phyloP scores from a whole-genome alignment of 2,329 filamentous ascomycete genomes.

The Curvularia eragrostidis region DNA sequence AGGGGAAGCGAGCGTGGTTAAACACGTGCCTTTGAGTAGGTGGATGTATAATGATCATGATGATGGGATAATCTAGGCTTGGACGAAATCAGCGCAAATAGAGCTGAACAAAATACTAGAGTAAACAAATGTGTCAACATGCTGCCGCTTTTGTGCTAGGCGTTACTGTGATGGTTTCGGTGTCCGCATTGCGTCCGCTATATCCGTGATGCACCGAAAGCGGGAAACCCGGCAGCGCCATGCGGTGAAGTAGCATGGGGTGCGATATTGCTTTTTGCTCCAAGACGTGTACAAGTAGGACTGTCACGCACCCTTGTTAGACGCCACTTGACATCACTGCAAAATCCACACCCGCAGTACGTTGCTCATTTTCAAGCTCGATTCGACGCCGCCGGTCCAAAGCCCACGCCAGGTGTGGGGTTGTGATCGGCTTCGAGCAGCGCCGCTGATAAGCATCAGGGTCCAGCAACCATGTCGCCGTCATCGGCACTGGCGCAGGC shows the following conservation, averaged over 20 bases:
- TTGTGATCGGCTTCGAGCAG: slow-evolving; percentile 23
- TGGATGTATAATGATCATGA: slow-evolving; percentile 30
- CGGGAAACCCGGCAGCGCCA: slow-evolving; percentile 7
- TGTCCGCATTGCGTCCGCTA: slow-evolving; percentile 17
- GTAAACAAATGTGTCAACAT: slow-evolving; percentile 3
- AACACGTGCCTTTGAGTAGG: background rate
- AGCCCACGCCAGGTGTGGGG: slow-evolving; percentile 32
- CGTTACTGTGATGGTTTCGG: slow-evolving; percentile 2
- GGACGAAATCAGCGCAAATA: slow-evolving; percentile 24
- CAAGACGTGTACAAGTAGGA: slow-evolving; percentile 11
- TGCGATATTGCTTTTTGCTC: slow-evolving; percentile 10
- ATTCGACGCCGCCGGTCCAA: slow-evolving; percentile 18
- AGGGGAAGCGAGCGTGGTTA: slow-evolving; percentile 91
- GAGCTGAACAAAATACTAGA: slow-evolving; percentile 24
- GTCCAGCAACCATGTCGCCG: slow-evolving; percentile 41
- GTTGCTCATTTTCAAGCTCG: slow-evolving; percentile 10
- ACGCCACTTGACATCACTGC: background rate
- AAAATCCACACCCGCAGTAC: slow-evolving; percentile 18
- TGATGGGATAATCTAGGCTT: slow-evolving; percentile 31
- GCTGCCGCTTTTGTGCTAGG: background rate
- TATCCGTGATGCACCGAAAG: slow-evolving; percentile 15
- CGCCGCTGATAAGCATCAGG: slow-evolving; percentile 36
- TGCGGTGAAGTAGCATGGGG: slow-evolving; percentile 23
- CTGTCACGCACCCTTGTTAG: slow-evolving; percentile 7
- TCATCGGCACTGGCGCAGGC: slow-evolving; percentile 39